Conservation (phyloP, 768 basidiomycete genomes). For the Cubamyces lactineus region DNA sequence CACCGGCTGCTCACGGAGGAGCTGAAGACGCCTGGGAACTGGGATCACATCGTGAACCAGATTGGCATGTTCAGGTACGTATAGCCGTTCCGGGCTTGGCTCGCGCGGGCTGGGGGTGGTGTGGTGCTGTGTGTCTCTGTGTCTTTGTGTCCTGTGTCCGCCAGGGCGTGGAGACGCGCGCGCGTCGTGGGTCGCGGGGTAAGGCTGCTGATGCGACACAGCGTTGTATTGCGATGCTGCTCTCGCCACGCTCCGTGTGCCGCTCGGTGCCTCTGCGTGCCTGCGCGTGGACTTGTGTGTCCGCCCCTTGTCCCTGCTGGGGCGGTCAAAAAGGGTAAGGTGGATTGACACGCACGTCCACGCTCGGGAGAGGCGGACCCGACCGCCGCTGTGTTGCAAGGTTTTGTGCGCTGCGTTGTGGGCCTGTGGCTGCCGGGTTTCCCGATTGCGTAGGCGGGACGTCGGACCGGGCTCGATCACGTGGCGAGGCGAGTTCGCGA, state of each 20-base stretch:
- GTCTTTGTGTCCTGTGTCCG: neutral
- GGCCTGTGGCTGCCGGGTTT: constrained; percentile 1
- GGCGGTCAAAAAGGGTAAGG: neutral
- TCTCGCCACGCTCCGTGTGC: constrained; percentile 1
- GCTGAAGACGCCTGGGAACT: constrained; percentile 86
- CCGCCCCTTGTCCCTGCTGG: neutral
- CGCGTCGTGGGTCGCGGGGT: neutral
- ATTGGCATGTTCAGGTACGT: constrained; percentile 96
- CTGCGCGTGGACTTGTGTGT: constrained; percentile 21
- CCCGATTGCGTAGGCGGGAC: neutral
- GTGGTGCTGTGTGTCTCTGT: constrained; percentile 14
- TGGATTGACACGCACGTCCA: constrained; percentile 4
- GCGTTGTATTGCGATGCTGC: neutral
- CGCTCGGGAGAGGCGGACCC: neutral
- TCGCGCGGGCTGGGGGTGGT: constrained; percentile 24
- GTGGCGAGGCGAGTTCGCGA: neutral
- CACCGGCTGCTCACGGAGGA: constrained; percentile 73
- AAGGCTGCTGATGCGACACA: constrained; percentile 5
- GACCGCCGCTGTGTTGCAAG: neutral
- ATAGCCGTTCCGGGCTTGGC: neutral
- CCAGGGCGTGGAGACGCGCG: neutral
- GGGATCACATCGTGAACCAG: constrained; percentile 95
- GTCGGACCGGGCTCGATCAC: constrained; percentile 3
- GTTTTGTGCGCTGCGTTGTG: neutral
- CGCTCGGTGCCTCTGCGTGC: neutral